phyloP scores from a whole-genome alignment of 1,139 yeast genomes.

The Candida sp. region DNA sequence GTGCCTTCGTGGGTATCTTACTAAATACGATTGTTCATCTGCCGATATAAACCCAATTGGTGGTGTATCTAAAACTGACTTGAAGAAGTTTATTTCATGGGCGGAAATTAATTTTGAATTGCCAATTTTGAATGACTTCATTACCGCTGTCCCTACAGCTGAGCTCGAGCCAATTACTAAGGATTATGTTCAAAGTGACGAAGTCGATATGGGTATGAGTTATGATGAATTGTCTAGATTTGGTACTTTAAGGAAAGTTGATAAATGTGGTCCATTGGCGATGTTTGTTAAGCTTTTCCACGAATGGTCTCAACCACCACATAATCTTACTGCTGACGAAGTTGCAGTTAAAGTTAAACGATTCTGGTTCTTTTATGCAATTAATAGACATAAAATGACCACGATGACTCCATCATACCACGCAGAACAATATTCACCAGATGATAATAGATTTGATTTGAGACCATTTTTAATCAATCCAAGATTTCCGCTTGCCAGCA shows the following conservation, averaged over 20 bases:
- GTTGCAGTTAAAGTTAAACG: slow-evolving; percentile 90
- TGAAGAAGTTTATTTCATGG: slow-evolving; percentile 81
- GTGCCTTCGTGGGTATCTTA: slow-evolving; percentile 89
- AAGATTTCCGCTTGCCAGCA: slow-evolving; percentile 86
- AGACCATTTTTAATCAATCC: slow-evolving; percentile 93
- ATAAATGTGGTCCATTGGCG: slow-evolving; percentile 93
- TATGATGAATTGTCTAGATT: slow-evolving; percentile 89
- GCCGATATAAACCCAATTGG: slow-evolving; percentile 99
- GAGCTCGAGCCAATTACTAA: slow-evolving; percentile 96
- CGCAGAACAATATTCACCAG: slow-evolving; percentile 98
- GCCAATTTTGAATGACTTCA: slow-evolving; percentile 74
- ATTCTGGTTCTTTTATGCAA: slow-evolving; percentile 90
- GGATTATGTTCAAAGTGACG: slow-evolving; percentile 92
- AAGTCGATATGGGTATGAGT: slow-evolving; percentile 97
- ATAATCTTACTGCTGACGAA: slow-evolving; percentile 68
- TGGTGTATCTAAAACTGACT: slow-evolving; percentile 90
- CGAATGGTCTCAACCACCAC: slow-evolving; percentile 79
- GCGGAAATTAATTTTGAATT: slow-evolving; percentile 66
- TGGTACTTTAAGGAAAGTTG: slow-evolving; percentile 90
- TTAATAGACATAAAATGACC: slow-evolving; percentile 96
- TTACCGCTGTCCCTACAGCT: slow-evolving; percentile 95
- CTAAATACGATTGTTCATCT: slow-evolving; percentile 95
- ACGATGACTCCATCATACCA: slow-evolving; percentile 96
- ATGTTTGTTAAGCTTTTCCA: slow-evolving; percentile 89
- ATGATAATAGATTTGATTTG: slow-evolving; percentile 92